Base-by-base conservation (phyloP, 2,329 filamentous ascomycete species). In the Verticillium alfalfae region DNA sequence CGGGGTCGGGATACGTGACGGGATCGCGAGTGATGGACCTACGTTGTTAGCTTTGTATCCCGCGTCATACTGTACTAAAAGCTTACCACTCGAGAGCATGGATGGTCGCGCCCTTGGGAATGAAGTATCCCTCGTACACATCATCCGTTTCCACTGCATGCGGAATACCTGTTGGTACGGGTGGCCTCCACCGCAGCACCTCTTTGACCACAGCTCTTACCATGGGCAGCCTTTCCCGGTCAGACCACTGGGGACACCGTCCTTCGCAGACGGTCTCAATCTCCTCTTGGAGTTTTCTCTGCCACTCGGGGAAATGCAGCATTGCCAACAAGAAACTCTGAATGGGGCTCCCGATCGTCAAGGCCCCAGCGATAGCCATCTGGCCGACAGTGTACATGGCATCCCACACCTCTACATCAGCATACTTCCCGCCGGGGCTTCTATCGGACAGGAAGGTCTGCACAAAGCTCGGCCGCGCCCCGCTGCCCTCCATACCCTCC, bases 141-240 rank as follows among this genome's bases (percentile, higher is more conserved):
- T 84, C 81, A 59, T 84, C 81, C 60, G 78, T 74, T 60, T 81
- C 79, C 6, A 78, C 70, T 1, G 80, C 78, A 64, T 85, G 82
- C 0, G 81, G 80, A 6, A 85, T 82, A 76, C 81, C 80, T 38
- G 81, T 84, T 5, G 82, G 81, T 10, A 84, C 81, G 4, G 81
- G 80, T 34, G 81, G 81, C 59, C 81, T 74, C 80, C 81, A 85
- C n/a, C 83, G 75, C 22, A 84, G 73, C 0, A 77, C 75, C 69
- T 86, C 73, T 60, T 68, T 76, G 61, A 79, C 71, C 10, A 75
- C 69, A 5, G 76, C 77, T 18, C 75, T 70, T n/a, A 78, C 66
- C 26, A 71, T 68, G 9, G 77, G 77, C 55, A 79, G 64, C 13
- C 72, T 70, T 6, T 73, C 70, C 13, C 73, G 70, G 41, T 74